Conservation (phyloP, 805 yeast genomes). For the Lipomyces anomalus region DNA sequence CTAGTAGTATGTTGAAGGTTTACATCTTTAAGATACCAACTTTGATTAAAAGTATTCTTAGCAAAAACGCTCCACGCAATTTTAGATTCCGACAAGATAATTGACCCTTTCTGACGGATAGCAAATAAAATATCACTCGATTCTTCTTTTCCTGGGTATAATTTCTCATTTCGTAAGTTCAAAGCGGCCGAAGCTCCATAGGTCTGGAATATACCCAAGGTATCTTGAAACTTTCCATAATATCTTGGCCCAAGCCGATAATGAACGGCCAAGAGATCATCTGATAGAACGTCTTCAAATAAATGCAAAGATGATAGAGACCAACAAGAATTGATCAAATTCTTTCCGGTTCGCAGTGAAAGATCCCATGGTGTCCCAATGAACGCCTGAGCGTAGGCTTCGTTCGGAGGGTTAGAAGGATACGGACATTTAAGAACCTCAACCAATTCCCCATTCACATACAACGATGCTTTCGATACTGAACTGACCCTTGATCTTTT, state of each 20-base stretch:
- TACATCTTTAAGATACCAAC: conserved; percentile 9
- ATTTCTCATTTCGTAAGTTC: conserved; percentile 22
- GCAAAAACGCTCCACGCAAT: conserved; percentile 24
- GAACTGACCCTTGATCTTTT: conserved; percentile 23
- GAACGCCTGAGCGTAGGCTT: conserved; percentile 18
- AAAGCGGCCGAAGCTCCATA: conserved; percentile 27
- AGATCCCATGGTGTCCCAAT: conserved; percentile 24
- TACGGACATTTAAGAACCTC: conserved; percentile 26
- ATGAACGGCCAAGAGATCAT: conserved; percentile 24
- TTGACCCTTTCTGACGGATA: conserved; percentile 24
- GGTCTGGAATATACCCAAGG: conserved; percentile 26
- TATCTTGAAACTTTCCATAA: conserved; percentile 28
- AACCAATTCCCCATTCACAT: conserved; percentile 24
- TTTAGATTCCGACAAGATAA: conserved; percentile 19
- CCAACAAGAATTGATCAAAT: conserved; percentile 17
- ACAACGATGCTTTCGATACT: conserved; percentile 25
- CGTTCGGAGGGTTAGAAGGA: conserved; percentile 24
- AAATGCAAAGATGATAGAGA: conserved; percentile 21
- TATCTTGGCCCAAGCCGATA: conserved; percentile 26
- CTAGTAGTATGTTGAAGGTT: conserved; percentile 17
- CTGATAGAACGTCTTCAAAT: conserved; percentile 23
- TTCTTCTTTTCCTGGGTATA: conserved; percentile 16
- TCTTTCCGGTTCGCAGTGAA: conserved; percentile 12
- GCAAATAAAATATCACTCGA: conserved; percentile 23
- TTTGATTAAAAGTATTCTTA: conserved; percentile 14